These are phyloP conservation scores for Aspergillus texensis DNA, from an alignment of 2,329 filamentous ascomycete species.

Conservation along the genomic window DNA sequence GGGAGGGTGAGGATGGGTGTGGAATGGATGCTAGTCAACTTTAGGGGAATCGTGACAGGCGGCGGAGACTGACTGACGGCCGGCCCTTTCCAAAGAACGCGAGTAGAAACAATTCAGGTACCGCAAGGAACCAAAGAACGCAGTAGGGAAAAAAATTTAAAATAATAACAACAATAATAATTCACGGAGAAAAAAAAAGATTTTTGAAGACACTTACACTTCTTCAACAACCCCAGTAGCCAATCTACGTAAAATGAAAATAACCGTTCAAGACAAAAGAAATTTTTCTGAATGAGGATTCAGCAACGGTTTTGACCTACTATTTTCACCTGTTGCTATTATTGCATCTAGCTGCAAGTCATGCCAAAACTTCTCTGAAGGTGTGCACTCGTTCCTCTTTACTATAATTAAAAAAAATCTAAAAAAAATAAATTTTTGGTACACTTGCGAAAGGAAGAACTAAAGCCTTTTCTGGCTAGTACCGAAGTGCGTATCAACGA, in stretches of 20 bases:
- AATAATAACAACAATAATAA: not conserved
- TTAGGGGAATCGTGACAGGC: slow-evolving; percentile 27
- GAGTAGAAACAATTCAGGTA: slow-evolving; percentile 15
- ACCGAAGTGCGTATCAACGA: not conserved
- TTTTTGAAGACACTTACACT: not conserved
- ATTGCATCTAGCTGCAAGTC: slow-evolving; percentile 25
- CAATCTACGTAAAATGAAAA: not conserved
- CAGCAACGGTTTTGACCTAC: not conserved
- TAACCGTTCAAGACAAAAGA: not conserved
- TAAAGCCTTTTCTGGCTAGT: not conserved
- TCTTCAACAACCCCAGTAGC: not conserved
- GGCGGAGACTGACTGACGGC: slow-evolving; percentile 21
- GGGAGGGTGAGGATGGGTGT: slow-evolving; percentile 31
- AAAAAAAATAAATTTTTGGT: not conserved
- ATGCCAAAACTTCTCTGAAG: slow-evolving; percentile 12
- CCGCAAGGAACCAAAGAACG: slow-evolving; percentile 1
- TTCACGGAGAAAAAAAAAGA: not conserved
- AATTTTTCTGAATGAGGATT: not conserved
- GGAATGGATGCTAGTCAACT: slow-evolving; percentile 20
- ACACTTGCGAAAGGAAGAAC: not conserved
- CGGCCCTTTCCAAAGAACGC: slow-evolving; percentile 19
- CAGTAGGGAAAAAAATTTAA: not conserved
- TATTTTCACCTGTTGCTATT: slow-evolving; percentile 16
- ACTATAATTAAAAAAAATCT: not conserved
- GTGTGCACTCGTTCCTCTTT: not conserved